These are phyloP conservation scores for Aspergillus intermedius DNA, from an alignment of 2,329 filamentous ascomycete genomes.

Conservation along the genomic window DNA sequence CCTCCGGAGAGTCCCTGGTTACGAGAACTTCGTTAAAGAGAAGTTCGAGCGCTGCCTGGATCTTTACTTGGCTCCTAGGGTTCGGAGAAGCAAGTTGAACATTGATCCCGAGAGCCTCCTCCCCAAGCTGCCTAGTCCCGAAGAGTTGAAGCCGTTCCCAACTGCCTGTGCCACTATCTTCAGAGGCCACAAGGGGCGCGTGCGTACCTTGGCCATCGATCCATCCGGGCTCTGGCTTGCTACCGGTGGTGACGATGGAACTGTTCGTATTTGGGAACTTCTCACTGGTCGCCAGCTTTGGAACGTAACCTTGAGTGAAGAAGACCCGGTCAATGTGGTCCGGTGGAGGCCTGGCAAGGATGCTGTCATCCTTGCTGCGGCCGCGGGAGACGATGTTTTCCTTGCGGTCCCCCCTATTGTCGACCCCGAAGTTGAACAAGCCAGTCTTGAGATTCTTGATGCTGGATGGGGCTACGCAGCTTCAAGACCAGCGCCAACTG, in stretches of 20 bases:
- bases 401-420: slow-evolving; percentile 70
- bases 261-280: slow-evolving; percentile 83
- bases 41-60: slow-evolving; percentile 93
- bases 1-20: slow-evolving; percentile 85
- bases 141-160: slow-evolving; percentile 91
- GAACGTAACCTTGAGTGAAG: slow-evolving; percentile 69
- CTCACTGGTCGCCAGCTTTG: slow-evolving; percentile 80
- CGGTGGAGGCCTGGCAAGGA: slow-evolving; percentile 84
- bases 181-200: slow-evolving; percentile 78
- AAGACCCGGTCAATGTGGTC: slow-evolving; percentile 75
- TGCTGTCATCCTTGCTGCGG: slow-evolving; percentile 72
- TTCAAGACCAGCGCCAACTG: slow-evolving; percentile 47
- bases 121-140: slow-evolving; percentile 85
- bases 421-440: slow-evolving; percentile 65
- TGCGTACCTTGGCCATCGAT: slow-evolving; percentile 77
- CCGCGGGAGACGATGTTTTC: slow-evolving; percentile 77
- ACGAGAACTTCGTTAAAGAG: slow-evolving; percentile 85
- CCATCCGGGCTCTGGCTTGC: slow-evolving; percentile 80
- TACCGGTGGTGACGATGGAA: slow-evolving; percentile 90
- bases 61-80: slow-evolving; percentile 85
- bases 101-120: slow-evolving; percentile 91
- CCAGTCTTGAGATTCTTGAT: slow-evolving; percentile 70
- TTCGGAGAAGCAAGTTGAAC: slow-evolving; percentile 89
- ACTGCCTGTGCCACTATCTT: slow-evolving; percentile 84
- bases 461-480: slow-evolving; percentile 92